Base-by-base conservation (phyloP, 2,329 filamentous ascomycete genomes). In the Trichoderma harzianum region DNA sequence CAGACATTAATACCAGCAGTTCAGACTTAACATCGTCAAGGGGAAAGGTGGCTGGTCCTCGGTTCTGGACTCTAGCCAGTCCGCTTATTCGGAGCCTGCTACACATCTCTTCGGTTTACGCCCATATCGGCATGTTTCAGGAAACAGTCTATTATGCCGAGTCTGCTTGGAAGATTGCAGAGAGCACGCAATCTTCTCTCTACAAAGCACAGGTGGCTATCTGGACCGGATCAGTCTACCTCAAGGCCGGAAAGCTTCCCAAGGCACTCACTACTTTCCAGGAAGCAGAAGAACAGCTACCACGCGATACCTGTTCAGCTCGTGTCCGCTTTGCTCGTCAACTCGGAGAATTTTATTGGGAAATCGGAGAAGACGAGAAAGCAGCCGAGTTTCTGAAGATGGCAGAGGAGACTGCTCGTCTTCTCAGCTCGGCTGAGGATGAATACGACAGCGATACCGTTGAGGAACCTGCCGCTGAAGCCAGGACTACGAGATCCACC, bases 121-220 rank as follows among this genome's bases (percentile, higher is more conserved):
- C 92, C 1, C 92, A 97, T 74, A 88, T 96, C 74, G 96, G 96
- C 32, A 88, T 97, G 82, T 93, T 94, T 74, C 91, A 93, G 73
- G 95, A 98, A 79, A 95, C 95, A 2, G 83, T 95, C 0, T 96
- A 95, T 79, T 97, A 97, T 76, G 91, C 92, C 1, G 92, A 98
- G 75, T 92, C 96, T 76, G 94, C 94, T 0, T 85, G 92, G 69
- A 93, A 92, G 77, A 88, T 97, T 72, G 93, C 93, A 26, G 86
- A 87, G 72, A 89, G 87, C n/a, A 88, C 92, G 10, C 84, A 87
- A 62, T 90, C 92, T 0, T 85, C 87, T 43, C 85, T 90, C 14
- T 87, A 88, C 76, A 81, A 84, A 55, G 86, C 87, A 0, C 85
- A 89, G 73, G 86, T 86, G 8, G 84, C 86, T 4, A 83, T 85